A percentile compares a stretch with the other conserved stretches of the same genome.
Conservation (phyloP, 2,329 filamentous ascomycete genomes). For the Botrytis fabae region DNA sequence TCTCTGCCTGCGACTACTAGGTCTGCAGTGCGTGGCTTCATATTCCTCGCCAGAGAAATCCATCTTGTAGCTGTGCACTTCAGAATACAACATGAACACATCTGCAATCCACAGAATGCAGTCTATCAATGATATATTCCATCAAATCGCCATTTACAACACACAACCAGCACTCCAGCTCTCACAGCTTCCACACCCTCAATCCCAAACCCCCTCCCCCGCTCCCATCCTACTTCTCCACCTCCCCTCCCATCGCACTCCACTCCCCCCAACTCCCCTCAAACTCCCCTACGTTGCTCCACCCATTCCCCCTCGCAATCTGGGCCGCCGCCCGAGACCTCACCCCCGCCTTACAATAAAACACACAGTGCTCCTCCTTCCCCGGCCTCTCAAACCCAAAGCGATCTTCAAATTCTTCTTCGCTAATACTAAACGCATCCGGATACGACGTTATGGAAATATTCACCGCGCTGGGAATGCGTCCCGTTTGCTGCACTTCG, state of each 20-base stretch:
- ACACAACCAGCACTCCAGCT: neutral
- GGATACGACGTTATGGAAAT: slow-evolving; percentile 76
- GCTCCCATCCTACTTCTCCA: slow-evolving; percentile 20
- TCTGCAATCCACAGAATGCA: neutral
- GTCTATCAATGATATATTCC: neutral
- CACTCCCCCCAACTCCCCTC: slow-evolving; percentile 81
- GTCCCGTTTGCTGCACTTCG: slow-evolving; percentile 64
- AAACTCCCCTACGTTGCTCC: slow-evolving; percentile 69
- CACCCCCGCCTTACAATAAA: slow-evolving; percentile 93
- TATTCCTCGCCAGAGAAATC: neutral
- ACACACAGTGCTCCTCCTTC: slow-evolving; percentile 63
- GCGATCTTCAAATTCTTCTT: slow-evolving; percentile 78
- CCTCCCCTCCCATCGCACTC: slow-evolving; percentile 65
- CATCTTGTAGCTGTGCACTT: no score
- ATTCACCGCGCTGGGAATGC: slow-evolving; percentile 79
- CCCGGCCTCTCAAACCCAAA: slow-evolving; percentile 75
- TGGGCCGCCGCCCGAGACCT: slow-evolving; percentile 74
- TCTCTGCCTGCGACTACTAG: neutral
- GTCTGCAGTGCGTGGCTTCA: neutral
- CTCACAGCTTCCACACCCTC: neutral
- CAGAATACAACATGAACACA: neutral
- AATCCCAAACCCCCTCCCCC: neutral
- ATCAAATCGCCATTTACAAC: no score
- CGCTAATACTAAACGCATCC: slow-evolving; percentile 74
- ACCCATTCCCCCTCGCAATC: slow-evolving; percentile 76